Conservation (phyloP, 257 asterid genomes). For the Ehretia macrophylla region DNA sequence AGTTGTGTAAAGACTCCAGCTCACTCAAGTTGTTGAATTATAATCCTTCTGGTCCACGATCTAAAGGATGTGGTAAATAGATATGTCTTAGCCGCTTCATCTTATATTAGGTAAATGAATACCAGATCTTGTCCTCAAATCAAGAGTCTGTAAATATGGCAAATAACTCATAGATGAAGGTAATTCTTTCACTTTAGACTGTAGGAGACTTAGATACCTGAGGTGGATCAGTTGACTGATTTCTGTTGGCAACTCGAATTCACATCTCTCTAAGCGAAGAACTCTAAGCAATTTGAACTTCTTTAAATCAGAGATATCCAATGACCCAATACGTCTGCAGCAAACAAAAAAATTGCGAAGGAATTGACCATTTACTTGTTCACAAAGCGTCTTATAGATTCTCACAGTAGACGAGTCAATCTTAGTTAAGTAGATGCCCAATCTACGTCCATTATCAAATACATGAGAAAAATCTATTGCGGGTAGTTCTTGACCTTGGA, state of each 20-base stretch:
- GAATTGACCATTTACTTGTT: neutral
- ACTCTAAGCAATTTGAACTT: too few species aligned
- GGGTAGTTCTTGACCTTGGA: too few species aligned
- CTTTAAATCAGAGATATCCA: constrained; percentile 2
- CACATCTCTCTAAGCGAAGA: too few species aligned
- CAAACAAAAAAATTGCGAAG: neutral
- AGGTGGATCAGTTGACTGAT: too few species aligned
- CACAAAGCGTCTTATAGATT: neutral
- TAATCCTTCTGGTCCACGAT: neutral
- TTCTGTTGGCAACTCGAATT: too few species aligned
- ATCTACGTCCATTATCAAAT: neutral
- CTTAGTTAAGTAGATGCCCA: neutral
- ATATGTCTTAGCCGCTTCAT: constrained; percentile 16
- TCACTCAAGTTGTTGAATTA: neutral
- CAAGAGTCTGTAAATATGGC: constrained; percentile 6
- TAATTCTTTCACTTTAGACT: neutral
- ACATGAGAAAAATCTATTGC: too few species aligned
- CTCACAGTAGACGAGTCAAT: too few species aligned
- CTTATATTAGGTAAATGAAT: neutral
- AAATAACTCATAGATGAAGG: constrained; percentile 6
- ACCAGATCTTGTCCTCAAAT: rapidly evolving
- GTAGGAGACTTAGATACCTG: constrained; percentile 1
- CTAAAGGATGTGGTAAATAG: too few species aligned
- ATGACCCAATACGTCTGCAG: neutral
- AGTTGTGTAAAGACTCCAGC: neutral